A percentile compares a stretch with the other conserved stretches of the same genome.
Conservation (phyloP, 352 stramenopile species). For the Phytophthora vignae region DNA sequence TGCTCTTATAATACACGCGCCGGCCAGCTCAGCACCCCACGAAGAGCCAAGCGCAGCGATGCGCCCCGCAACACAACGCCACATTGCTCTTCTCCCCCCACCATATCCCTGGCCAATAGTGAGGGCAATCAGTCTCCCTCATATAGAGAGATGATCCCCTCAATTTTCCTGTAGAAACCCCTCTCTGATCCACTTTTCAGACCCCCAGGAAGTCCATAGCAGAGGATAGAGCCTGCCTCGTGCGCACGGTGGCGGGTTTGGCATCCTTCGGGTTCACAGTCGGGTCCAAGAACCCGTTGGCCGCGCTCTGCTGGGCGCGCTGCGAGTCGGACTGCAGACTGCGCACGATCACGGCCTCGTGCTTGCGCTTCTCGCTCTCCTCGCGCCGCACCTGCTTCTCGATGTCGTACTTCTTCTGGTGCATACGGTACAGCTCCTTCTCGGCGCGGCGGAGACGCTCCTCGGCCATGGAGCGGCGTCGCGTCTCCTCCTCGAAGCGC, state of each 20-base stretch:
- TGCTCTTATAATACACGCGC: constrained; percentile 44
- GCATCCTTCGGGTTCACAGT: constrained; percentile 85
- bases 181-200: constrained; percentile 35
- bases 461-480: constrained; percentile 74
- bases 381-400: constrained; percentile 84
- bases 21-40: constrained; percentile 11
- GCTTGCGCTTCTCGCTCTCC: constrained; percentile 88
- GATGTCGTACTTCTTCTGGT: constrained; percentile 93
- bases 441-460: constrained; percentile 83
- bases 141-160: background rate
- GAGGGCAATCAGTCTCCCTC: constrained; percentile 13
- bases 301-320: constrained; percentile 40
- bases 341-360: constrained; percentile 85
- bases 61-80: constrained; percentile 15
- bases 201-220: constrained; percentile 90
- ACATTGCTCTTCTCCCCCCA: background rate
- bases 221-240: constrained; percentile 78
- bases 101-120: constrained; percentile 12
- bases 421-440: constrained; percentile 91
- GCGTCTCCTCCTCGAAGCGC: constrained; percentile 79
- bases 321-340: constrained; percentile 83
- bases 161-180: background rate
- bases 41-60: background rate
- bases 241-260: constrained; percentile 80
- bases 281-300: constrained; percentile 60